Percentiles rank a stretch among this genome's conserved stretches.
phyloP scores from a whole-genome alignment of 176 grass and related monocot species.

The Ensete glaucum region DNA sequence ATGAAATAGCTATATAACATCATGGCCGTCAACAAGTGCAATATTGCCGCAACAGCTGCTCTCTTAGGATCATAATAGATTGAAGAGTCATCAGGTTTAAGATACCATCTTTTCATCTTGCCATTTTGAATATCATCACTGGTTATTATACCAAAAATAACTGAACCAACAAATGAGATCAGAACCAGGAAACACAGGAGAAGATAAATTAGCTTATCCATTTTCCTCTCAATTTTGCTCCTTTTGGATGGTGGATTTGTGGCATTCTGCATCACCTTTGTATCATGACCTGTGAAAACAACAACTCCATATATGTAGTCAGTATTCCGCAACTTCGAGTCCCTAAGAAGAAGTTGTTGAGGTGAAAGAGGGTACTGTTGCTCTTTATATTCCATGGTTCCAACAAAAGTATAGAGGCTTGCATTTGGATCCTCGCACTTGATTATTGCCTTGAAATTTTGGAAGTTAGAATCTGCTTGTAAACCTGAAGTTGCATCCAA shows the following conservation, averaged over 20 bases:
- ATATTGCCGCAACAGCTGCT: not conserved
- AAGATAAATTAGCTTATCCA: constrained; percentile 6
- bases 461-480: constrained; percentile 44
- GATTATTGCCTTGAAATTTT: constrained; percentile 45
- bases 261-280: constrained; percentile 3
- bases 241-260: not conserved
- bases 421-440: constrained; percentile 97
- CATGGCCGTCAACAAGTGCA: not conserved
- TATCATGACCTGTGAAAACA: constrained; percentile 1
- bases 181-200: not conserved
- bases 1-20: not conserved
- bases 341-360: not conserved
- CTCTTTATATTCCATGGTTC: not conserved
- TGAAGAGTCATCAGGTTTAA: not conserved
- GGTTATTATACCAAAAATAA: not conserved
- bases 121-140: not conserved
- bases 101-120: not conserved
- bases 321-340: constrained; percentile 2
- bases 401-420: constrained; percentile 40
- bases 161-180: constrained; percentile 1
- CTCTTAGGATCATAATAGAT: constrained; percentile 1
- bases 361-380: not conserved
- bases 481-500: constrained; percentile 63
- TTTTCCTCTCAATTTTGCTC: not conserved
- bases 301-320: not conserved